A percentile compares a stretch with the other conserved stretches of the same genome.
phyloP scores from a whole-genome alignment of 1,139 yeast genomes.

The Schwanniomyces etchellsii region DNA sequence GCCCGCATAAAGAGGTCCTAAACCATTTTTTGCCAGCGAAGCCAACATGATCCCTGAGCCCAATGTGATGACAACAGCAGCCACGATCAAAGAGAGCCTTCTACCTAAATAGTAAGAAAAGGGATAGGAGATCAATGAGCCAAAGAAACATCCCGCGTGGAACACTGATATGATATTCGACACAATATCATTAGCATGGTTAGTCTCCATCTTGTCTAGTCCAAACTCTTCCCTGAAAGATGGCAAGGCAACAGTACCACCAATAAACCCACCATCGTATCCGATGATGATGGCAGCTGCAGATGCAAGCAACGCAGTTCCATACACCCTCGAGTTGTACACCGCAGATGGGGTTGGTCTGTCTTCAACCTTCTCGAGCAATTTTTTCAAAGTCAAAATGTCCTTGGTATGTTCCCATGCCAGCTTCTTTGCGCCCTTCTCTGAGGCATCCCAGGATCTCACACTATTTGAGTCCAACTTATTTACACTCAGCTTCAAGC shows the following conservation, averaged over 20 bases:
- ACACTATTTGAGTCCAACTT: no score
- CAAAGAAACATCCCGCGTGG: slow-evolving; percentile 33
- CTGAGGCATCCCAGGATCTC: no score
- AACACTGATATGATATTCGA: slow-evolving; percentile 31
- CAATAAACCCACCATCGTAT: slow-evolving; percentile 31
- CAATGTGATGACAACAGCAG: slow-evolving; percentile 31
- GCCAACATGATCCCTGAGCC: slow-evolving; percentile 32
- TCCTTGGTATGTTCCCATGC: no score
- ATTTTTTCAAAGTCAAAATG: no score
- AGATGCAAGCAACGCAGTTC: slow-evolving; percentile 22
- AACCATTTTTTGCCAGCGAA: slow-evolving; percentile 17
- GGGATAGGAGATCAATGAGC: slow-evolving; percentile 24
- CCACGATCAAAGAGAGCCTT: slow-evolving; percentile 18
- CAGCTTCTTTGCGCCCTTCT: no score
- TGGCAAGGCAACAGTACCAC: slow-evolving; percentile 24
- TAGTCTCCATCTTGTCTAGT: slow-evolving; percentile 5
- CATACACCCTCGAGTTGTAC: slow-evolving; percentile 15
- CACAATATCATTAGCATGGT: slow-evolving; percentile 9
- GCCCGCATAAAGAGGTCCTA: slow-evolving; percentile 32
- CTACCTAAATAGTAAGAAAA: slow-evolving; percentile 24
- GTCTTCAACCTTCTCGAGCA: no score
- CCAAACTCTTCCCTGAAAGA: slow-evolving; percentile 24
- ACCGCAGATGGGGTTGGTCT: slow-evolving; percentile 19
- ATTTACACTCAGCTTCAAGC: no score
- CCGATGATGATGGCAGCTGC: slow-evolving; percentile 30